Evolutionary conservation across 225 moss, liverwort and hornwort genomes (phyloP), one percentile per base, ranked within the genome.

Genomic region (Ulota crispa): DNA sequence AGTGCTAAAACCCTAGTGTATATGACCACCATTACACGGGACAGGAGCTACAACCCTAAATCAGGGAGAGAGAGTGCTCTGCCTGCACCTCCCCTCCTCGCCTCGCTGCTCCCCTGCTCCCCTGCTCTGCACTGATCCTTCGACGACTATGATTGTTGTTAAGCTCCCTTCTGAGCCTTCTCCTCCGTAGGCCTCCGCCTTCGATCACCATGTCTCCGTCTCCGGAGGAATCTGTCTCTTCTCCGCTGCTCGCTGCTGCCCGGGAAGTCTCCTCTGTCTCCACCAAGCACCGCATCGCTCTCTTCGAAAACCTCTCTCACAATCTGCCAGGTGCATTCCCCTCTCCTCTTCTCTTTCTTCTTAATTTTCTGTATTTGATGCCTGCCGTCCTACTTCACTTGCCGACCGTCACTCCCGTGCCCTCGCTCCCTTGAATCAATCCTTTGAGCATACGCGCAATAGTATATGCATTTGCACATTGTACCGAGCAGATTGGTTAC

Each of bases 251-350:
- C 60, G 74, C 82, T 82, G 94, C 94, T 64, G 87, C 84, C 64
- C 91, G 85, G 70, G 82, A 73, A 80, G 94, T 85, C 62, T 88
- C 93, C 63, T 87, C 92, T 70, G 82, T 89, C 63, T 96, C 96
- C 81, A 87, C 90, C 77, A 87, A 89, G 84, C 79, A 64, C 23
- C 89, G 94, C 53, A 83, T 93, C 61, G 88, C 92, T 23, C 88
- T 96, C 18, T 96, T 94, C 47, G 79, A 77, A 36, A 85, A 84
- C 68, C 88, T 86, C 73, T 83, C 89, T 28, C 78, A 75, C 39
- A 36, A 78, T 52, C 76, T 79, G 27, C 70, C 77, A 62, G 85
- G 84, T 87, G 64, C 50, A 68, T 70, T 78, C 36, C 32, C 63
- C 9, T 37, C 37, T 30, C 55, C 63, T 12, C 43, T 31, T 75